Conservation (phyloP, 495 filamentous ascomycete genomes). For the Penicillium fimorum region DNA sequence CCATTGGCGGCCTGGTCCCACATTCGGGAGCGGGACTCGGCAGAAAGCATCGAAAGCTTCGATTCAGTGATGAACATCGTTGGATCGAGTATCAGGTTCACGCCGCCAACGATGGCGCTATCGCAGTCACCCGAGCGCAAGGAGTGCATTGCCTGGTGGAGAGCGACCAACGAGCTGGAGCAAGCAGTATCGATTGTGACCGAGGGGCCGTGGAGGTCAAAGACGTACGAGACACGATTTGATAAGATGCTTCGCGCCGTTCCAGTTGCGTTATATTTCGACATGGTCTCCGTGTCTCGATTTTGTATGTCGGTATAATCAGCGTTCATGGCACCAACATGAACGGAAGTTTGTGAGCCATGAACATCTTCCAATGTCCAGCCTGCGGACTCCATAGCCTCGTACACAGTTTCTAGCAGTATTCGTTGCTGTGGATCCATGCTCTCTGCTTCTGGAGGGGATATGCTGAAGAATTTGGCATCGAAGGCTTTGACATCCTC, state of each 20-base stretch:
- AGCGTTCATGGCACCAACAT: slow-evolving; percentile 29
- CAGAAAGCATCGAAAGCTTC: slow-evolving; percentile 27
- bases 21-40: slow-evolving; percentile 24
- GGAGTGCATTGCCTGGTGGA: slow-evolving; percentile 35
- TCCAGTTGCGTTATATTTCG: slow-evolving; percentile 43
- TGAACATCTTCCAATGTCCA: too few species aligned
- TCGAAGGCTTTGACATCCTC: background rate
- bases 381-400: slow-evolving; percentile 42
- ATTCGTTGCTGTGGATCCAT: slow-evolving; percentile 33
- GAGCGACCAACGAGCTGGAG: slow-evolving; percentile 32
- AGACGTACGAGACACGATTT: slow-evolving; percentile 39
- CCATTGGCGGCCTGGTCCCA: slow-evolving; percentile 38
- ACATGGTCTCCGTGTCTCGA: slow-evolving; percentile 31
- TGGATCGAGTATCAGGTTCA: slow-evolving; percentile 32
- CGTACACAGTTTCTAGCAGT: slow-evolving; percentile 35
- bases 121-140: slow-evolving; percentile 28
- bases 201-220: slow-evolving; percentile 35
- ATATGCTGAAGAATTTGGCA: background rate
- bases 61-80: slow-evolving; percentile 16
- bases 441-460: background rate
- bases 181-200: slow-evolving; percentile 42
- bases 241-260: slow-evolving; percentile 32
- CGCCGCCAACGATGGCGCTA: slow-evolving; percentile 27
- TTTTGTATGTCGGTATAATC: slow-evolving; percentile 39
- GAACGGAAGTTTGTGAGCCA: too few species aligned